Percentiles rank a stretch among this genome's conserved stretches.
These are phyloP conservation scores for Talaromyces sp. DNA, from an alignment of 2,329 filamentous ascomycete species.

Conservation along the genomic window DNA sequence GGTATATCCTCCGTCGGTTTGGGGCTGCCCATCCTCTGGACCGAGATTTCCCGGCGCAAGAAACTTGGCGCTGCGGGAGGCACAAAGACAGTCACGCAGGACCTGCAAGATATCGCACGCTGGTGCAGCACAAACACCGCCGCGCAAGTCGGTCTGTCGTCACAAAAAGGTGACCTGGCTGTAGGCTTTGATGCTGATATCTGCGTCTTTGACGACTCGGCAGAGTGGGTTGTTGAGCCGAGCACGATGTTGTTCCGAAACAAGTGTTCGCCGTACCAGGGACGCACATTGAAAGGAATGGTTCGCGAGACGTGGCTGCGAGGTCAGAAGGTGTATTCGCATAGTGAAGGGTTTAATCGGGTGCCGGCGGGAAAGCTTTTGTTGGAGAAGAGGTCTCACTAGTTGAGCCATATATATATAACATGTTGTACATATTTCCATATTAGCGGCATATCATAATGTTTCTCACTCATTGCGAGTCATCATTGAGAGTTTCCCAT, in stretches of 20 bases:
- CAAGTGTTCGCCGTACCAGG: conserved; percentile 86
- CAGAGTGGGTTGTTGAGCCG: conserved; percentile 68
- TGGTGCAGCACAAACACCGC: conserved; percentile 87
- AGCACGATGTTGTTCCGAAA: conserved; percentile 93
- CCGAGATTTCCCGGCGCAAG: conserved; percentile 63
- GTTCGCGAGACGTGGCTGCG: conserved; percentile 84
- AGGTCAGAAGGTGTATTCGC: conserved; percentile 69
- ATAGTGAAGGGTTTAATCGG: conserved; percentile 51
- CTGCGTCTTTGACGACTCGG: conserved; percentile 85
- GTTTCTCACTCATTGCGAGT: not conserved
- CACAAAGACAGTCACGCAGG: conserved; percentile 42
- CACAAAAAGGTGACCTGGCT: conserved; percentile 75
- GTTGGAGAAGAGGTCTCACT: conserved; percentile 31
- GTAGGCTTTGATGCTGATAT: conserved; percentile 87
- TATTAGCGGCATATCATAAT: conserved; percentile 5
- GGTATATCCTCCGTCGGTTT: conserved; percentile 93
- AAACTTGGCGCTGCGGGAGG: conserved; percentile 39
- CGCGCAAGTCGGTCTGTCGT: conserved; percentile 76
- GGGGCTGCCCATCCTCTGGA: conserved; percentile 86
- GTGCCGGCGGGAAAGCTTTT: conserved; percentile 37
- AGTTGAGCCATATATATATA: not conserved
- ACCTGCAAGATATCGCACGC: conserved; percentile 73
- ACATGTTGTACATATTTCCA: not conserved
- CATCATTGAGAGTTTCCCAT: conserved; percentile 26
- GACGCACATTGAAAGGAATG: conserved; percentile 70